Conservation (phyloP, 2,329 filamentous ascomycete species). For the Tolypocladium amazonense region DNA sequence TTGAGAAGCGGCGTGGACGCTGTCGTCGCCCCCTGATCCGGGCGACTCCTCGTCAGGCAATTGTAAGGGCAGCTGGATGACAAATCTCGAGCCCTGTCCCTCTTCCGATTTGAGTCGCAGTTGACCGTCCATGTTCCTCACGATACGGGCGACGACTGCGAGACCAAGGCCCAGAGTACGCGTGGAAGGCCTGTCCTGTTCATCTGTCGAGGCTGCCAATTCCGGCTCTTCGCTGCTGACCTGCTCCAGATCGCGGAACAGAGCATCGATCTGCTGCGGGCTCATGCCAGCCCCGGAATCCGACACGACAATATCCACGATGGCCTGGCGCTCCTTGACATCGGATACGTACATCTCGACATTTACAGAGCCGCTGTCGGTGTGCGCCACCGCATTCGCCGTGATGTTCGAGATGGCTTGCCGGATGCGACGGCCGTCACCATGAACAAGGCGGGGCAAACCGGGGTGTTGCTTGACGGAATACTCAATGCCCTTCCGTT, state of each 20-base stretch:
- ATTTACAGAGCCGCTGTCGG: conserved; percentile 52
- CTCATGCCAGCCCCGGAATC: conserved; percentile 70
- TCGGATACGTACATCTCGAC: conserved; percentile 59
- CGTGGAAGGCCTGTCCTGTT: conserved; percentile 18
- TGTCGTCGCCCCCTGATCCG: conserved; percentile 9
- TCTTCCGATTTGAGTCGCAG: conserved; percentile 74
- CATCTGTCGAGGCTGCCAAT: conserved; percentile 7
- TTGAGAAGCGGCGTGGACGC: background rate
- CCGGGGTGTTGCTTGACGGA: conserved; percentile 56
- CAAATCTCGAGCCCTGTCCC: conserved; percentile 72
- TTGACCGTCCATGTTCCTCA: conserved; percentile 87
- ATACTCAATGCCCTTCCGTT: conserved; percentile 64
- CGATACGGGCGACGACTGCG: conserved; percentile 76
- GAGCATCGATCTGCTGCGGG: conserved; percentile 43
- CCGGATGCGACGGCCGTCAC: conserved; percentile 70
- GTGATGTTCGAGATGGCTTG: conserved; percentile 76
- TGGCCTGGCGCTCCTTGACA: conserved; percentile 39
- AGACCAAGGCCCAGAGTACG: conserved; percentile 66
- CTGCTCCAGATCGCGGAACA: conserved; percentile 50
- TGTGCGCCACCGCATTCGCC: conserved; percentile 78
- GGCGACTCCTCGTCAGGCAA: conserved; percentile 36
- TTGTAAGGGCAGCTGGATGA: conserved; percentile 67
- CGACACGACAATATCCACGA: conserved; percentile 63
- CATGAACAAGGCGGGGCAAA: conserved; percentile 60
- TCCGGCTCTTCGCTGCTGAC: conserved; percentile 36